Base-by-base conservation (phyloP, 768 basidiomycete genomes). In the Boletus reticuloceps region DNA sequence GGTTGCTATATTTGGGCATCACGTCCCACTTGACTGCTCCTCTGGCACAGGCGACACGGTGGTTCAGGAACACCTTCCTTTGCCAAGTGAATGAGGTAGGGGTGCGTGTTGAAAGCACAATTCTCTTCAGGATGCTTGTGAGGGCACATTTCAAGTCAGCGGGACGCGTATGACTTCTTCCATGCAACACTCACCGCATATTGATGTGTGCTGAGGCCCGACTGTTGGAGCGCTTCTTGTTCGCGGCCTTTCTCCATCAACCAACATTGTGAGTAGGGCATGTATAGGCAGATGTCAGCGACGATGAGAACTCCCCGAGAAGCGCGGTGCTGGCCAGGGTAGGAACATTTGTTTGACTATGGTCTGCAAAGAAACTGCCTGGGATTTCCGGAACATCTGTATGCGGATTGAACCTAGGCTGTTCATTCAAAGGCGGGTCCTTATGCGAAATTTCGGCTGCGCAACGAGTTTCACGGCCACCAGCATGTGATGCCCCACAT, bases 261-360 rank as follows among this genome's bases (percentile, higher is more conserved):
- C 72, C 77, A 78, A 47, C 77, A 70, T n/a, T 76, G 77, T 19
- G 77, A 77, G 49, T 72, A 75, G 20, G 76, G 76, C 62, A 77
- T 66, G 43, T 73, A 67, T 19, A 19, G 29, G 22, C 27, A 8
- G 42, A 44, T 20, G 14, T 64, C 48, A 55, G 12, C 19, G 31
- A 42, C 13, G 10, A 41, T 14, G 17, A 32, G 11, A 44, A 8
- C 3, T 2, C n/a, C 0, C 5, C 2, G 39, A 66, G 55, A 59
- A 32, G 61, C 10, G 5, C 60, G 58, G 22, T 63, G 47, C 66
- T 50, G 20, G 75, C 68, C 31, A 76, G 34, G 5, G 76, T 71
- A 75, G 76, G 20, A 77, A 50, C 31, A 74, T 69, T 41, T 77
- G 75, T 42, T 71, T 69, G 22, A 59, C 67, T 22, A 65, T 71